These are phyloP conservation scores for Mycena amicta DNA, from an alignment of 768 basidiomycete genomes.

Conservation along the genomic window DNA sequence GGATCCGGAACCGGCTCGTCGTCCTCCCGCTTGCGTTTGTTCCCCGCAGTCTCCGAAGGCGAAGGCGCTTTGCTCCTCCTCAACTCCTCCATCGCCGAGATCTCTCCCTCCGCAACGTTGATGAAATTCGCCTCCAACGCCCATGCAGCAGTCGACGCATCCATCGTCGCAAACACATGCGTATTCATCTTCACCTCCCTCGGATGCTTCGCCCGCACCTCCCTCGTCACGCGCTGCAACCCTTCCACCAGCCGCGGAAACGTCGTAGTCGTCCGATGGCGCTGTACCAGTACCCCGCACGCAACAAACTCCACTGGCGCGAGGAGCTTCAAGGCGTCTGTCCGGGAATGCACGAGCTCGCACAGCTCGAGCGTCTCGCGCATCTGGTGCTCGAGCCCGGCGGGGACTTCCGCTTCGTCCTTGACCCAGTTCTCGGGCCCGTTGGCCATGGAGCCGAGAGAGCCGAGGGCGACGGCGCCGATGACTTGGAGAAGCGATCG, in stretches of 20 bases:
- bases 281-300: neutral
- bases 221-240: neutral
- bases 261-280: neutral
- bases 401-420: neutral
- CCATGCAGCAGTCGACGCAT: neutral
- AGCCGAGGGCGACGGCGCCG: neutral
- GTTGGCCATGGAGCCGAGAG: neutral
- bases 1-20: no score
- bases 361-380: neutral
- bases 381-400: neutral
- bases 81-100: no score
- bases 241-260: neutral
- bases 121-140: neutral
- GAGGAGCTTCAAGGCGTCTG: neutral
- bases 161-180: neutral
- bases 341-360: neutral
- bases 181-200: neutral
- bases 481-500: neutral
- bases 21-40: no score
- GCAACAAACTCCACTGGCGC: neutral
- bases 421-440: neutral
- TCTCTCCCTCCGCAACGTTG: neutral
- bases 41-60: no score
- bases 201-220: neutral
- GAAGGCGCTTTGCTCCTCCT: no score